Percentiles rank a stretch among this genome's conserved stretches.
phyloP scores from a whole-genome alignment of 2,329 filamentous ascomycete species.

The Penicillium capsulatum region DNA sequence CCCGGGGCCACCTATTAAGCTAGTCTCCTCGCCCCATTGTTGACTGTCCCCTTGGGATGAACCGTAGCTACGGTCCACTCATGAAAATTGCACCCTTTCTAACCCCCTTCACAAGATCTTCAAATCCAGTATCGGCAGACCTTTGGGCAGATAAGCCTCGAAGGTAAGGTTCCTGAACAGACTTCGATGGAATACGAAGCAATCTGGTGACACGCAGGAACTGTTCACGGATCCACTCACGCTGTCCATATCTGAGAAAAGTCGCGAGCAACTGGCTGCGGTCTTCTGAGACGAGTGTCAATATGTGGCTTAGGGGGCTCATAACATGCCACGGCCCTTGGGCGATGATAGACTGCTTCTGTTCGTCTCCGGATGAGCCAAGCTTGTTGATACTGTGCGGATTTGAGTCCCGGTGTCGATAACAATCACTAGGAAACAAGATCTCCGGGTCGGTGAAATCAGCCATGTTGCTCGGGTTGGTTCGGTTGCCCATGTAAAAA shows the following conservation, averaged over 20 bases:
- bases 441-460: slow-evolving; percentile 13
- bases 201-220: slow-evolving; percentile 15
- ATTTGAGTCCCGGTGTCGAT: neutral
- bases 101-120: slow-evolving; percentile 1
- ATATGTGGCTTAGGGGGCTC: slow-evolving; percentile 19
- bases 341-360: slow-evolving; percentile 15
- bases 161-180: too few species aligned
- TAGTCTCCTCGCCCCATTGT: too few species aligned
- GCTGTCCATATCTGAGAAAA: slow-evolving; percentile 13
- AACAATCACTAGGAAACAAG: slow-evolving; percentile 9
- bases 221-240: slow-evolving; percentile 17
- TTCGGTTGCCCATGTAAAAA: slow-evolving; percentile 23
- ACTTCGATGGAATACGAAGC: slow-evolving; percentile 3
- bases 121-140: neutral
- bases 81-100: slow-evolving; percentile 3
- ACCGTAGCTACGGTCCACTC: slow-evolving; percentile 5
- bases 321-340: slow-evolving; percentile 23
- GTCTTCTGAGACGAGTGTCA: slow-evolving; percentile 15
- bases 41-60: too few species aligned
- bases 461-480: slow-evolving; percentile 5
- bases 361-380: slow-evolving; percentile 7
- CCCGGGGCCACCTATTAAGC: too few species aligned
- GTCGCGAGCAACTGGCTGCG: slow-evolving; percentile 2
- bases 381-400: neutral
- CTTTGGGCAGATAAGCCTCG: too few species aligned